phyloP scores from a whole-genome alignment of 176 grass and related monocot genomes.

The Paspalum vaginatum region DNA sequence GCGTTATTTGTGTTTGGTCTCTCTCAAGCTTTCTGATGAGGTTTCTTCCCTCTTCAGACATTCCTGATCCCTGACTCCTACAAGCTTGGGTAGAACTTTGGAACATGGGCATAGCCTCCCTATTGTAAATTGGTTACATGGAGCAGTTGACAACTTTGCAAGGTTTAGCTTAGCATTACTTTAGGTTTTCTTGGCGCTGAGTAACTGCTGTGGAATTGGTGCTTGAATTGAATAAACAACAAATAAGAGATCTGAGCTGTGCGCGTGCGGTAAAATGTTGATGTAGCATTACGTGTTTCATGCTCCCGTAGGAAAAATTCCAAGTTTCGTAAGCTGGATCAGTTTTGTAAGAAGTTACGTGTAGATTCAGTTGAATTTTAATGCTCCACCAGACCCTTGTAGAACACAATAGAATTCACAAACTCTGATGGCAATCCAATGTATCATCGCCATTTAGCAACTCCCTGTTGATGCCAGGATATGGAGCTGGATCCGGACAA shows the following conservation, averaged over 20 bases:
- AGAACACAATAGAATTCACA: slow-evolving; percentile 1
- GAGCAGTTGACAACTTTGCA: slow-evolving; percentile 37
- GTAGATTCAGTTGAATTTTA: neutral
- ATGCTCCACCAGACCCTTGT: neutral
- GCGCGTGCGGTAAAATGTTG: neutral
- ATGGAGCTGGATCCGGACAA: neutral
- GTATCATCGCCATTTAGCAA: neutral
- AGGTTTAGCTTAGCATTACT: slow-evolving; percentile 40
- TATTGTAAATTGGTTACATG: slow-evolving; percentile 37
- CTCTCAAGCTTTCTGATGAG: slow-evolving; percentile 97
- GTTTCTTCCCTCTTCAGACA: slow-evolving; percentile 82
- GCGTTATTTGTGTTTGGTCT: slow-evolving; percentile 91
- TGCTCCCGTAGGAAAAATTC: slow-evolving; percentile 25
- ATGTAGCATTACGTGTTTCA: slow-evolving; percentile 8
- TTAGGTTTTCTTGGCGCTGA: slow-evolving; percentile 10
- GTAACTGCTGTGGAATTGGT: neutral
- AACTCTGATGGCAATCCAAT: neutral
- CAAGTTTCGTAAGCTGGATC: slow-evolving; percentile 14
- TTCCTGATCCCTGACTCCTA: slow-evolving; percentile 50
- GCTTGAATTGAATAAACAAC: slow-evolving; percentile 33
- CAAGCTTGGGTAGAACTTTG: slow-evolving; percentile 16
- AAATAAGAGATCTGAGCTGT: slow-evolving; percentile 32
- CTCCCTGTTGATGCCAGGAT: slow-evolving; percentile 3
- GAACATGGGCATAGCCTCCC: slow-evolving; percentile 12
- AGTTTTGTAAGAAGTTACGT: slow-evolving; percentile 23